Conservation (phyloP, 768 basidiomycete species). For the Cubamyces sp. region DNA sequence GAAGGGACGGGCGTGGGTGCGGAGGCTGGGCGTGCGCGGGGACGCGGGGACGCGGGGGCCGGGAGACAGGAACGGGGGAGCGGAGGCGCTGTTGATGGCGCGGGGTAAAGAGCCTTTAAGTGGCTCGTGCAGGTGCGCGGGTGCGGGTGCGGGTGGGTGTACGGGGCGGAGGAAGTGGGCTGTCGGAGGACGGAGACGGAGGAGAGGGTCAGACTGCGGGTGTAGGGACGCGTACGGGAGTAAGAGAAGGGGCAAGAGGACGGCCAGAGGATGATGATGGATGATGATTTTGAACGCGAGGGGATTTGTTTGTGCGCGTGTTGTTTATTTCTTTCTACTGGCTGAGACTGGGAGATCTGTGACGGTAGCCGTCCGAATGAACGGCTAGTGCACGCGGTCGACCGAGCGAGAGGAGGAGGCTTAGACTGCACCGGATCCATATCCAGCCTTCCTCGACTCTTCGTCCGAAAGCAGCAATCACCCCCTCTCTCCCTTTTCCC, state of each 20-base stretch:
- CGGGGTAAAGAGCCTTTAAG: slow-evolving; percentile 12
- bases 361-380: too few relatives aligned
- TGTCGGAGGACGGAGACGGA: slow-evolving; percentile 10
- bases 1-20: slow-evolving; percentile 15
- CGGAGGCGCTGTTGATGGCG: slow-evolving; percentile 17
- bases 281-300: slow-evolving; percentile 19
- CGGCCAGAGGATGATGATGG: neutral
- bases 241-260: slow-evolving; percentile 2
- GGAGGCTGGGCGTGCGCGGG: slow-evolving; percentile 31
- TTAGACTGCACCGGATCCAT: neutral
- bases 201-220: too few relatives aligned
- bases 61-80: slow-evolving; percentile 13
- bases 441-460: neutral
- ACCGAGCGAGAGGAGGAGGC: neutral
- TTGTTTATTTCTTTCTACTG: slow-evolving; percentile 19
- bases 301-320: slow-evolving; percentile 32
- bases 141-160: slow-evolving; percentile 8
- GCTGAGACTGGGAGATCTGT: too few relatives aligned
- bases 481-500: slow-evolving; percentile 11
- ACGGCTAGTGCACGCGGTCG: too few relatives aligned
- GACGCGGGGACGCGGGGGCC: slow-evolving; percentile 30
- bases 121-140: neutral
- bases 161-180: too few relatives aligned
- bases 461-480: slow-evolving; percentile 2
- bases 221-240: slow-evolving; percentile 18